A percentile compares a stretch with the other conserved stretches of the same genome.
phyloP scores from a whole-genome alignment of 1,284 basidiomycete species.

The Sparassis latifolia region DNA sequence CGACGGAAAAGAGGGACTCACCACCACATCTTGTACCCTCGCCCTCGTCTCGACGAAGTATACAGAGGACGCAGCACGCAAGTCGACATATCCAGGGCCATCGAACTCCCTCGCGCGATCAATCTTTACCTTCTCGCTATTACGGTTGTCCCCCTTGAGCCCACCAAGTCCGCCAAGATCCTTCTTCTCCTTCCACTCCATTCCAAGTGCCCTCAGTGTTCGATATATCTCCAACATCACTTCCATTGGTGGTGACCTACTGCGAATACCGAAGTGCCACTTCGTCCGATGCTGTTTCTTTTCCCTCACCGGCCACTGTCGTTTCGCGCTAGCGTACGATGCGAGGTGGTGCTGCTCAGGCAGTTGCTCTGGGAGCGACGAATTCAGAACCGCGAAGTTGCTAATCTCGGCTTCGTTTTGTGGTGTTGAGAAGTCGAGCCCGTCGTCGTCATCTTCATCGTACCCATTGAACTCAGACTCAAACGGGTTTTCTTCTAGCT shows the following conservation, averaged over 20 bases:
- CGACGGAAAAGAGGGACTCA: constrained; percentile 34
- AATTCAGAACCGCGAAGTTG: constrained; percentile 82
- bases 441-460: constrained; percentile 61
- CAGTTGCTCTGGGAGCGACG: constrained; percentile 63
- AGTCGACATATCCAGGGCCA: constrained; percentile 54
- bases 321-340: constrained; percentile 58
- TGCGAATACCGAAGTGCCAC: constrained; percentile 98
- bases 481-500: constrained; percentile 68
- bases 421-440: constrained; percentile 54
- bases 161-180: constrained; percentile 65
- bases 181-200: constrained; percentile 93
- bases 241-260: constrained; percentile 94
- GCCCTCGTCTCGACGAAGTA: constrained; percentile 96
- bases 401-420: constrained; percentile 42
- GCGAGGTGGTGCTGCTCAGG: constrained; percentile 50
- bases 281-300: constrained; percentile 70
- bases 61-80: constrained; percentile 65
- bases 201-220: constrained; percentile 86
- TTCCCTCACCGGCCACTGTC: constrained; percentile 44
- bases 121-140: constrained; percentile 39
- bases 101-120: constrained; percentile 62
- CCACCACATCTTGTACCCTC: constrained; percentile 85
- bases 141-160: constrained; percentile 20
- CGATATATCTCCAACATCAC: constrained; percentile 99
- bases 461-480: constrained; percentile 59